Evolutionary conservation across 805 yeast species (phyloP).

Genomic region (Candida silvicultrix): DNA sequence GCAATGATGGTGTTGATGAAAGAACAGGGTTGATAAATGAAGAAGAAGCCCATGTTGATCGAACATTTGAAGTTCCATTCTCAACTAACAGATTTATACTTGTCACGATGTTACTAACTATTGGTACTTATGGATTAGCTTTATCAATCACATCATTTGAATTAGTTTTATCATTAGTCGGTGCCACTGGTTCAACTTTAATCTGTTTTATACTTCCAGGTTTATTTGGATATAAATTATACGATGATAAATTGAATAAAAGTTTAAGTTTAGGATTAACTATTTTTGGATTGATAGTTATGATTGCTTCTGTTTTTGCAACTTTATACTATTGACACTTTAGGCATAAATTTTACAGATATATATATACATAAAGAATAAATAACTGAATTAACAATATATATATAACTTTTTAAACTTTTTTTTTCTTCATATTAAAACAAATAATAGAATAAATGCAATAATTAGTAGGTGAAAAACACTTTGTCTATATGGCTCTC

Average conservation of each 20-base stretch:
- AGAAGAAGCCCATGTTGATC: slow-evolving; percentile 13
- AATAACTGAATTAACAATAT: background rate
- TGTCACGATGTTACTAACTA: slow-evolving; percentile 42
- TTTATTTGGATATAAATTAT: slow-evolving; percentile 53
- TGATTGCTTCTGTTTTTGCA: slow-evolving; percentile 55
- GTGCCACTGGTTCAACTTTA: slow-evolving; percentile 79
- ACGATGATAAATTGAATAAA: slow-evolving; percentile 30
- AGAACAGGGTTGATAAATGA: slow-evolving; percentile 7
- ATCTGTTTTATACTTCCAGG: slow-evolving; percentile 79
- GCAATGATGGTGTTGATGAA: slow-evolving; percentile 1
- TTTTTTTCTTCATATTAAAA: background rate
- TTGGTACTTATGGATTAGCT: slow-evolving; percentile 49
- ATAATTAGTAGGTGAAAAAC: background rate
- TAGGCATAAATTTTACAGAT: too few species aligned
- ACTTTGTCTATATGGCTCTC: background rate
- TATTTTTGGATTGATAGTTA: slow-evolving; percentile 65
- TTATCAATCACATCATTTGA: slow-evolving; percentile 58
- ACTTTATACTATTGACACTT: slow-evolving; percentile 20
- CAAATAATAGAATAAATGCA: background rate
- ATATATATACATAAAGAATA: too few species aligned
- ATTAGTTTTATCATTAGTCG: slow-evolving; percentile 64
- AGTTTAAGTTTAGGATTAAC: slow-evolving; percentile 48
- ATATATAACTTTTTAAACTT: background rate
- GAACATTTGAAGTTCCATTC: slow-evolving; percentile 35
- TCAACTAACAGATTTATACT: slow-evolving; percentile 38